phyloP scores from a whole-genome alignment of 768 basidiomycete genomes.

The Tulasnella sp. region DNA sequence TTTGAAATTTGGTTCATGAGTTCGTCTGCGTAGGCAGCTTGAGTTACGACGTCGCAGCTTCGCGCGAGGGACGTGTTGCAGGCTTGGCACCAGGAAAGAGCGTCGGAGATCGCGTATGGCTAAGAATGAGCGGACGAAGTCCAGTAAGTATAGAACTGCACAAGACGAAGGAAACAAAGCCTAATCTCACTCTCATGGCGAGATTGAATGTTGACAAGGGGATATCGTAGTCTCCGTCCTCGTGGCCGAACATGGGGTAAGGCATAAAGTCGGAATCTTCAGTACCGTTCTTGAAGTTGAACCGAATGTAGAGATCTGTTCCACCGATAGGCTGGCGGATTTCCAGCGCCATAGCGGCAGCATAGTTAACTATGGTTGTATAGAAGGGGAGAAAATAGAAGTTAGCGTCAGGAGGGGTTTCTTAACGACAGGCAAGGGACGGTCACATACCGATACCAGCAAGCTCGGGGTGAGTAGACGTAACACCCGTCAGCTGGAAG shows the following conservation, averaged over 20 bases:
- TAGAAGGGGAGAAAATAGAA: not conserved
- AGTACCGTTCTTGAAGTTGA: conserved; percentile 70
- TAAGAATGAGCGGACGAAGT: conserved; percentile 34
- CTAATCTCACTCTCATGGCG: conserved; percentile 54
- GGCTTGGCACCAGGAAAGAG: conserved; percentile 55
- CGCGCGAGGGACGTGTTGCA: conserved; percentile 57
- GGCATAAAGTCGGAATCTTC: conserved; percentile 47
- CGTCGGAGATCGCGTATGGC: conserved; percentile 52
- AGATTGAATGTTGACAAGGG: conserved; percentile 53
- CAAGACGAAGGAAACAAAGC: not conserved
- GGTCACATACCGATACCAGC: conserved; percentile 52
- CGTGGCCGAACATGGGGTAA: conserved; percentile 57
- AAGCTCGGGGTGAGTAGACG: conserved; percentile 50
- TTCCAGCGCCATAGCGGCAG: conserved; percentile 57
- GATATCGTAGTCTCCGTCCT: conserved; percentile 51
- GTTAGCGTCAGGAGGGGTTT: not conserved
- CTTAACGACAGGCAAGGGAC: not conserved
- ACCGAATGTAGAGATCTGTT: conserved; percentile 54
- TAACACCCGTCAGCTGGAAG: conserved; percentile 72
- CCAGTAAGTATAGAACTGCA: not conserved
- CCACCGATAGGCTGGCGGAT: conserved; percentile 56
- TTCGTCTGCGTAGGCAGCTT: conserved; percentile 37
- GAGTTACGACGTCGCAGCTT: conserved; percentile 52
- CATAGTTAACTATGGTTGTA: conserved; percentile 57
- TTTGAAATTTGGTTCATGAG: conserved; percentile 1